These are phyloP conservation scores for Wickerhamiella nectarea DNA, from an alignment of 805 yeast species.

Conservation along the genomic window DNA sequence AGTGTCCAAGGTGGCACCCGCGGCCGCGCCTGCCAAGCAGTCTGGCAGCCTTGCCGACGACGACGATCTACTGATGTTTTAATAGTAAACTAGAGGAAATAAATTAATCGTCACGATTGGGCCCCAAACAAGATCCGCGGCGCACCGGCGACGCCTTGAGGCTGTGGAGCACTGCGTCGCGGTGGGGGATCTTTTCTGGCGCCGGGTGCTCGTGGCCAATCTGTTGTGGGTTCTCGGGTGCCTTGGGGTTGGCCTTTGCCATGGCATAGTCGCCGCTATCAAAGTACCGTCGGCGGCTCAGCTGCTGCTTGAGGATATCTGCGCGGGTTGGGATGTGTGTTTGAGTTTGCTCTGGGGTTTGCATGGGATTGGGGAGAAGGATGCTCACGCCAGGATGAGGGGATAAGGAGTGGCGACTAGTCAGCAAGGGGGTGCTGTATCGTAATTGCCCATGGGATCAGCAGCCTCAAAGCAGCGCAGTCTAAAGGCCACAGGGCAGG, in stretches of 20 bases:
- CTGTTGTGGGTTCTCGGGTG: constrained; percentile 12
- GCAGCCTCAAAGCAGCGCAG: constrained; percentile 8
- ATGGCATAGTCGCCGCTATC: constrained; percentile 92
- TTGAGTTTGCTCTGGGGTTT: background rate
- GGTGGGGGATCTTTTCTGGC: constrained; percentile 21
- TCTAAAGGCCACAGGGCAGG: background rate
- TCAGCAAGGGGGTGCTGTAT: background rate
- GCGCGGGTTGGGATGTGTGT: constrained; percentile 20
- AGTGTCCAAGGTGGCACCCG: constrained; percentile 11
- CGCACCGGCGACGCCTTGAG: constrained; percentile 19
- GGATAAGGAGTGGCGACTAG: too few species aligned
- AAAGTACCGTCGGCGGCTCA: constrained; percentile 74
- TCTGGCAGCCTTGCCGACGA: background rate
- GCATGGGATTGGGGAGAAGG: background rate
- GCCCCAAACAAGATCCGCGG: constrained; percentile 18
- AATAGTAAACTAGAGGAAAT: constrained; percentile 1
- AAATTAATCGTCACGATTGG: constrained; percentile 7
- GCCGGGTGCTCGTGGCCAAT: constrained; percentile 21
- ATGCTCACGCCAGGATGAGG: background rate
- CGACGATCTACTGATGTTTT: constrained; percentile 12
- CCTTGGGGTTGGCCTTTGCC: constrained; percentile 31
- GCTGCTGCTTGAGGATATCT: constrained; percentile 19
- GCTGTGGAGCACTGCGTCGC: constrained; percentile 16
- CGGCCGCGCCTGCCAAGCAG: constrained; percentile 10
- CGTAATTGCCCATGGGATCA: constrained; percentile 6